Base-by-base conservation (phyloP, 768 basidiomycete species). In the Pleurotus pulmonarius region DNA sequence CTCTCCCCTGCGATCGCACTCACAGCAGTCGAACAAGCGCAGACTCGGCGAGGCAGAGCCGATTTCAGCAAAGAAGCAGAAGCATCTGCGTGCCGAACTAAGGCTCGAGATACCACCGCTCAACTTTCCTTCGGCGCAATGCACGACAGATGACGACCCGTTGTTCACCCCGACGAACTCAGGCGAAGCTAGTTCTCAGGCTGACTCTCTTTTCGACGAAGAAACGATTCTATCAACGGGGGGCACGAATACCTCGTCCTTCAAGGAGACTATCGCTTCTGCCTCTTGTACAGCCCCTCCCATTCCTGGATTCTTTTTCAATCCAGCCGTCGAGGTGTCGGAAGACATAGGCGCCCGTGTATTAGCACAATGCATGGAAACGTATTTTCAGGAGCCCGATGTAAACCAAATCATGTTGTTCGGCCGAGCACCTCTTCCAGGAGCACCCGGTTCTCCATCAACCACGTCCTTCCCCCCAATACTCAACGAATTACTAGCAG, bases 331-430 rank as follows among this genome's bases (percentile, higher is more conserved):
- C 13, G 69, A 70, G 6, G 65, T 92, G 6, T 75, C 86, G 3
- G 58, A 66, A 16, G 80, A 80, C 39, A 68, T 88, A 8, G 81
- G 83, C 3, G 71, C 82, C 18, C 65, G 73, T 0, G 71, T 85
- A 29, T 65, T 75, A 49, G 65, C 67, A 9, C 80, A 80, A 51
- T 88, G 87, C 68, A 75, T 83, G 68, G 63, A 69, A 2, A 76
- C 75, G 7, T 90, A 87, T 67, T 89, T 88, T 64, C 64, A 63
- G 8, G 66, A 66, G 9, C 71, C 69, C 22, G 60, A 71, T 43
- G 74, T 82, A 46, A 91, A 96, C 64, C 93, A 95, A 69, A 81
- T 88, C 52, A 94, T 95, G 93, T 78, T 96, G 15, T 96, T 96
- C 64, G 85, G 85, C 44, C 80, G 86, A 12, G 65, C 67, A 40